Base-by-base conservation (phyloP, 2,329 filamentous ascomycete species). In the Sodiomyces alkalinus region DNA sequence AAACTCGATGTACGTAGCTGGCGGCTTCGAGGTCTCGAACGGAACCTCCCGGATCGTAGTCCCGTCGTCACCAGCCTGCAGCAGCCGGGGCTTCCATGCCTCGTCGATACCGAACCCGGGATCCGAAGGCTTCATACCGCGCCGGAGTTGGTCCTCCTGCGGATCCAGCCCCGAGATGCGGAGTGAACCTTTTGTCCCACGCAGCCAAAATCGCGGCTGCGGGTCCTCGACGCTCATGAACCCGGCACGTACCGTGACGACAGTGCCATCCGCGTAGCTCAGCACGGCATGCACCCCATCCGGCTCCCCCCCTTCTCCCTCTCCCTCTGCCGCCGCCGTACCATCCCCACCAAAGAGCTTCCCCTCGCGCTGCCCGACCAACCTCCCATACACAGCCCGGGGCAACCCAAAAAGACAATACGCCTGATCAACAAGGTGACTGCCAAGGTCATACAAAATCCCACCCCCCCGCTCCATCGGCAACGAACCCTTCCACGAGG, bases 171-270 rank as follows among this genome's bases (percentile, higher is more conserved):
- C 60, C 21, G 57, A 53, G 61, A 86, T 87, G 56, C 69, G 76
- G 52, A 76, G 87, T 44, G 68, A 79, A 1, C 78, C 81, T 51
- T 75, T 73, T 12, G 69, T 69, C 14, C 81, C 81, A 16, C 80
- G 62, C 7, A 86, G 61, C 80, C 80, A 86, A 59, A 75, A 87
- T 21, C 80, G 60, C 33, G 78, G 58, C 56, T 87, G 80, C 35
- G 68, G 58, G 15, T 58, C 58, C 51, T 86, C 80, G 3, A 69
- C 68, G 45, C 72, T 80, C 27, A 82, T 58, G 14, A 79, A 68
- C 22, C 65, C 69, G 32, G 75, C 76, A 46, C 80, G 79, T 26
- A 73, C 71, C 25, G 75, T 75, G 8, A 73, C 80, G 25, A 82
- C 48, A 37, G 77, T 53, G 5, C 73, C 74, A 22, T 59, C 54